Percentiles rank a stretch among this genome's conserved stretches.
Evolutionary conservation across 805 yeast species (phyloP).

Genomic region (Suhomyces tanzawaensis): DNA sequence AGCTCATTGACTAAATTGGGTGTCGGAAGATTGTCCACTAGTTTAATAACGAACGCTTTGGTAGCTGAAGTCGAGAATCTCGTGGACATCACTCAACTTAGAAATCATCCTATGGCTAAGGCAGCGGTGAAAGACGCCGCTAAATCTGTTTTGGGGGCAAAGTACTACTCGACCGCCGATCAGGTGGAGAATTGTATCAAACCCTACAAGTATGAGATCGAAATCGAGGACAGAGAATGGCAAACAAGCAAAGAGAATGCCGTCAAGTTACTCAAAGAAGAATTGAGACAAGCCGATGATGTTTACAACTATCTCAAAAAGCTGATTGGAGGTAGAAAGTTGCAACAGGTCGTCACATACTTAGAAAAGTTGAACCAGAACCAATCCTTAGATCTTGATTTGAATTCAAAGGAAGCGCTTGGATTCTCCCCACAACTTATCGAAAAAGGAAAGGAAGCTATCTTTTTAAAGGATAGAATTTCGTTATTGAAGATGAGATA

Average conservation of each 20-base stretch:
- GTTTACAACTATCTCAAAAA: constrained; percentile 58
- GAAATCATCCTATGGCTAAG: constrained; percentile 83
- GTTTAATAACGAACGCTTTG: constrained; percentile 76
- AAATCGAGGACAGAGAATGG: constrained; percentile 96
- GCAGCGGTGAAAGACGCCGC: constrained; percentile 85
- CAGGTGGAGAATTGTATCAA: constrained; percentile 98
- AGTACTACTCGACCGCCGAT: constrained; percentile 90
- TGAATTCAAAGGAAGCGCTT: constrained; percentile 62
- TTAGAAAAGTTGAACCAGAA: constrained; percentile 49
- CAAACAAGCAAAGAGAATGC: constrained; percentile 74
- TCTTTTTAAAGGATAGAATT: constrained; percentile 72
- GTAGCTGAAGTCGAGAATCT: constrained; percentile 73
- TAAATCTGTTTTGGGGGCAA: constrained; percentile 66
- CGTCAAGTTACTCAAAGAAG: constrained; percentile 71
- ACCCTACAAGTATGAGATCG: constrained; percentile 96
- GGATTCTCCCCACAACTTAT: constrained; percentile 81
- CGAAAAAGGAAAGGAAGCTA: constrained; percentile 78
- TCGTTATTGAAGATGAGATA: constrained; percentile 71
- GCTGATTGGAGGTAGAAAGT: constrained; percentile 79
- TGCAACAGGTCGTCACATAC: constrained; percentile 78
- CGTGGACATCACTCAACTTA: constrained; percentile 69
- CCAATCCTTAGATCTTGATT: constrained; percentile 29
- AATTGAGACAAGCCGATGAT: constrained; percentile 73
- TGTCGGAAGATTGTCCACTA: constrained; percentile 85
- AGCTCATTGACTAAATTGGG: constrained; percentile 88